These are phyloP conservation scores for Cucumis hystrix DNA, from an alignment of 306 rosid species.

Conservation along the genomic window DNA sequence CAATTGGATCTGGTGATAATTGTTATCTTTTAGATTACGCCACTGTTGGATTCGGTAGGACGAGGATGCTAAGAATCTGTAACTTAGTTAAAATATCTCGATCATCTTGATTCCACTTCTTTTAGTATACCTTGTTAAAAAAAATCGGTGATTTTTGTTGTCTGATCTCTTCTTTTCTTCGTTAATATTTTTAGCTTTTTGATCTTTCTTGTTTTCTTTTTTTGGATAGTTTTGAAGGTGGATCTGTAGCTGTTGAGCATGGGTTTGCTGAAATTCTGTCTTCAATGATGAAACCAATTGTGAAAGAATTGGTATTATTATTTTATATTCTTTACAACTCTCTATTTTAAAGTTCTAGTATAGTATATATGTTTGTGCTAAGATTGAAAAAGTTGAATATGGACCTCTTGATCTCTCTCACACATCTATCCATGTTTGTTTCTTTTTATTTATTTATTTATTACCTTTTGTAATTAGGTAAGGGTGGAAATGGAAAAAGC, in stretches of 20 bases:
- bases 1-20: neutral
- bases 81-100: no score
- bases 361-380: neutral
- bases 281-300: neutral
- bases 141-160: neutral
- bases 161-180: neutral
- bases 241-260: neutral
- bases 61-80: no score
- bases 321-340: no score
- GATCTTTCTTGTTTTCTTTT: no score
- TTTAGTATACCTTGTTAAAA: no score
- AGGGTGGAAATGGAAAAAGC: neutral
- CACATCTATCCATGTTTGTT: neutral
- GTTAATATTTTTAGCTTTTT: no score
- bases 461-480: neutral
- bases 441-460: no score
- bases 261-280: neutral
- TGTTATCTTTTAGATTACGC: no score
- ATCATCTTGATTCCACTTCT: no score
- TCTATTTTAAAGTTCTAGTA: no score
- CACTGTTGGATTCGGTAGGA: no score
- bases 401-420: neutral
- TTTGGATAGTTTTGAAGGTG: neutral
- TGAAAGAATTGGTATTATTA: neutral
- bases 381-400: neutral